Conservation (phyloP, 306 rosid species). For the Betula pendula region DNA sequence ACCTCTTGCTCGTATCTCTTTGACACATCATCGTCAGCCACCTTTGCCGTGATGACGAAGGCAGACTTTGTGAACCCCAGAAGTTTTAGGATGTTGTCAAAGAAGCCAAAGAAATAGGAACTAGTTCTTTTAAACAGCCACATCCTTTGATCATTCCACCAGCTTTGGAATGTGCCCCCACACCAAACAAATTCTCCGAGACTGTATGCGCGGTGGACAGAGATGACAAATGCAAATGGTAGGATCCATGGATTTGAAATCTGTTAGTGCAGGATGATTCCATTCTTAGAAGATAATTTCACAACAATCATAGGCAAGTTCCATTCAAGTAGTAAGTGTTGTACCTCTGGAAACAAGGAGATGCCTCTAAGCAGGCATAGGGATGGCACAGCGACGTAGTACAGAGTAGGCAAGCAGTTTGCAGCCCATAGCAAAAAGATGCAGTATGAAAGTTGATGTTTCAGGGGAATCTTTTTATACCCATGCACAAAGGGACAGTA, state of each 20-base stretch:
- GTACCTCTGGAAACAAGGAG: conserved; percentile 23
- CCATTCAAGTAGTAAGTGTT: background rate
- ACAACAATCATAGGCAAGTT: background rate
- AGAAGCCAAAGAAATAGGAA: background rate
- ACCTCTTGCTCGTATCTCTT: background rate
- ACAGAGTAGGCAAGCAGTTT: background rate
- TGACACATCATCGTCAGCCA: background rate
- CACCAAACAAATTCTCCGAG: background rate
- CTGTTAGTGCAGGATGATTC: background rate
- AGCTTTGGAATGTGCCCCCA: background rate
- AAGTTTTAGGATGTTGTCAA: background rate
- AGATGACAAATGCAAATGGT: background rate
- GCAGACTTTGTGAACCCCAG: background rate
- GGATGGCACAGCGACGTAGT: conserved; percentile 15
- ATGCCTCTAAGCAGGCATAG: conserved; percentile 15
- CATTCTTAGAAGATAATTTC: background rate
- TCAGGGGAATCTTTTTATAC: background rate
- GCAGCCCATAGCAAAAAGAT: background rate
- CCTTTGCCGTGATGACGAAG: background rate
- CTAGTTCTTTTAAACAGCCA: background rate
- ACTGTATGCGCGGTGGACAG: background rate
- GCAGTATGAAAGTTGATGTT: background rate
- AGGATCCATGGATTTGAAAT: background rate
- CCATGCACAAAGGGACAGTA: conserved; percentile 13
- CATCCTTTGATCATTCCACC: conserved; percentile 15